Percentiles rank a stretch among this genome's conserved stretches.
Evolutionary conservation across 768 basidiomycete species (phyloP).

Genomic region (Mycena kentingensis): DNA sequence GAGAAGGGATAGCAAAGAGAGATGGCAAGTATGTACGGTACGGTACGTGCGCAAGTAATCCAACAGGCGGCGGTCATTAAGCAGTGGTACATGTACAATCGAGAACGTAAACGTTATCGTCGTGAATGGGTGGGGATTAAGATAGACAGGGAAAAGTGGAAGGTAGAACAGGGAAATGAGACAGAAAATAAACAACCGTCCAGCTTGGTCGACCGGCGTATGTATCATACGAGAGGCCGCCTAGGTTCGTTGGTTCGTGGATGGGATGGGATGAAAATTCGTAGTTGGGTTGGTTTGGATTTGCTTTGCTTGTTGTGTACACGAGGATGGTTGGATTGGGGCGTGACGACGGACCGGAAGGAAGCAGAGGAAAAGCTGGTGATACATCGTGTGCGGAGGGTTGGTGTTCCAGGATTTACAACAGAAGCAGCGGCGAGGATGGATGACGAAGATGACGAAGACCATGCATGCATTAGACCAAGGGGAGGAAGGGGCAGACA

Average conservation of each 20-base stretch:
- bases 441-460: not conserved
- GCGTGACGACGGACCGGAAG: too few relatives aligned
- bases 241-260: not conserved
- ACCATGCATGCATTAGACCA: not conserved
- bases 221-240: too few relatives aligned
- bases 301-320: not conserved
- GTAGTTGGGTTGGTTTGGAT: not conserved
- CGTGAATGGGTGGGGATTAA: too few relatives aligned
- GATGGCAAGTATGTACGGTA: not conserved
- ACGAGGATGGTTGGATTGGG: not conserved
- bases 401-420: constrained; percentile 22
- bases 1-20: not conserved
- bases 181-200: not conserved
- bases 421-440: constrained; percentile 13
- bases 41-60: too few relatives aligned
- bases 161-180: not conserved
- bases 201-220: not conserved
- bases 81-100: too few relatives aligned
- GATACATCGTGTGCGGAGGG: constrained; percentile 43
- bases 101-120: too few relatives aligned
- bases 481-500: constrained; percentile 7
- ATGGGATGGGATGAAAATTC: too few relatives aligned
- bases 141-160: not conserved
- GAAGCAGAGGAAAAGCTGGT: constrained; percentile 35
- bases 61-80: too few relatives aligned